phyloP scores from a whole-genome alignment of 1,139 yeast genomes.

The Taphrina communis region DNA sequence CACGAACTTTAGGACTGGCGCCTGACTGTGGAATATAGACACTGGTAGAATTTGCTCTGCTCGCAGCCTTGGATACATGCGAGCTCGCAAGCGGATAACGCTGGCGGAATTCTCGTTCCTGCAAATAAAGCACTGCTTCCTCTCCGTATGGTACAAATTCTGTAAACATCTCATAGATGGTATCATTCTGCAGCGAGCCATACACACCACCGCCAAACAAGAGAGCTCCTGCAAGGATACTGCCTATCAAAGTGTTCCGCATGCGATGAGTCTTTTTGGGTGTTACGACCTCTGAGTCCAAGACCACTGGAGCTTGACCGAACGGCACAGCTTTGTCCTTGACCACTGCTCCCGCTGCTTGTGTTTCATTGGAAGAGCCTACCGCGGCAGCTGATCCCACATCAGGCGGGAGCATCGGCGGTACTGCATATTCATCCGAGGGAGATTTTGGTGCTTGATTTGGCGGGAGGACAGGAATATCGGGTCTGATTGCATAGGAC shows the following conservation, averaged over 20 bases:
- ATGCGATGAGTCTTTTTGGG: slow-evolving; percentile 26
- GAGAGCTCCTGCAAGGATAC: slow-evolving; percentile 46
- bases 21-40: slow-evolving; percentile 37
- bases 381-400: slow-evolving; percentile 9
- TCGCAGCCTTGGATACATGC: slow-evolving; percentile 50
- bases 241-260: slow-evolving; percentile 40
- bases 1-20: slow-evolving; percentile 25
- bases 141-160: slow-evolving; percentile 69
- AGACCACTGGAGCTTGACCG: slow-evolving; percentile 25
- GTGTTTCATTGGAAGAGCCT: slow-evolving; percentile 3
- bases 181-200: slow-evolving; percentile 53
- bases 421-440: slow-evolving; percentile 23
- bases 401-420: slow-evolving; percentile 36
- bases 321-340: slow-evolving; percentile 29
- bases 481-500: slow-evolving; percentile 33
- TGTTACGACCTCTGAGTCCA: slow-evolving; percentile 3
- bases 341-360: slow-evolving; percentile 3
- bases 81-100: slow-evolving; percentile 51
- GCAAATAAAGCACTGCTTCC: slow-evolving; percentile 58
- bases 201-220: slow-evolving; percentile 53
- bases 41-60: slow-evolving; percentile 21
- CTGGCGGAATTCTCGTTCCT: slow-evolving; percentile 55
- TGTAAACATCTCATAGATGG: slow-evolving; percentile 57
- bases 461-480: slow-evolving; percentile 33
- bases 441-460: slow-evolving; percentile 1